Percentiles rank a stretch among this genome's conserved stretches.
These are phyloP conservation scores for Paecilomyces niveus DNA, from an alignment of 2,329 filamentous ascomycete genomes.

Conservation along the genomic window DNA sequence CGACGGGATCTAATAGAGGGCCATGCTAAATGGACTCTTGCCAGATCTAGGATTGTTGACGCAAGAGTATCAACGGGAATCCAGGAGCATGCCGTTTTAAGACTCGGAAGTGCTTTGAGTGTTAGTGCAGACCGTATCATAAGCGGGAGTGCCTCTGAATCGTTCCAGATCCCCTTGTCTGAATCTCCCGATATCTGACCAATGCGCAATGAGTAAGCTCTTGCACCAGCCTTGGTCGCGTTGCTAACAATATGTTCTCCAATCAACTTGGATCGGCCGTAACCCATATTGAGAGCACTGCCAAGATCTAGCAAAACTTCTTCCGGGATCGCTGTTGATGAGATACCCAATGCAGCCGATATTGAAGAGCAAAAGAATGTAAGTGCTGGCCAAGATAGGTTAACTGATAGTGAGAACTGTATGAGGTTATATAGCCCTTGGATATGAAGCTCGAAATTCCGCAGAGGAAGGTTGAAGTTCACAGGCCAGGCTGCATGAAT, in stretches of 20 bases:
- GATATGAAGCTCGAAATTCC: constrained; percentile 43
- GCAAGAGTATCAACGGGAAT: not conserved
- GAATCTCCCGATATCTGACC: constrained; percentile 29
- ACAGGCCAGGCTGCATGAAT: constrained; percentile 51
- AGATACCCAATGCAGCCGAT: constrained; percentile 27
- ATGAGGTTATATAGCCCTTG: constrained; percentile 40
- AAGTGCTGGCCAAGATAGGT: constrained; percentile 20
- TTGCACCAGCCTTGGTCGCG: constrained; percentile 17
- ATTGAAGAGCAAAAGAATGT: constrained; percentile 48
- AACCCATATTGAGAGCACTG: constrained; percentile 21
- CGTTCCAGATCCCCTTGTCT: constrained; percentile 26
- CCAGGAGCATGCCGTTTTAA: constrained; percentile 5
- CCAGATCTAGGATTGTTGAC: not conserved
- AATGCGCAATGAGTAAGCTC: constrained; percentile 24
- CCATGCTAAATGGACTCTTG: not conserved
- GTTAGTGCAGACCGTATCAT: constrained; percentile 25
- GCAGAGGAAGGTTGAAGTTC: constrained; percentile 46
- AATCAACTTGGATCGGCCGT: constrained; percentile 25
- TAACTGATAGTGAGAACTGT: constrained; percentile 35
- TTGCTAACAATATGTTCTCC: constrained; percentile 24
- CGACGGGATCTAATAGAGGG: not conserved
- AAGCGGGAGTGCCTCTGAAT: constrained; percentile 24
- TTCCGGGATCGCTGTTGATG: constrained; percentile 10
- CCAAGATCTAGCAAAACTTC: constrained; percentile 6
- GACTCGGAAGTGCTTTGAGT: constrained; percentile 15